Conservation (phyloP, 192 early-diverging fungal species). For the Radiomyces spectabilis region DNA sequence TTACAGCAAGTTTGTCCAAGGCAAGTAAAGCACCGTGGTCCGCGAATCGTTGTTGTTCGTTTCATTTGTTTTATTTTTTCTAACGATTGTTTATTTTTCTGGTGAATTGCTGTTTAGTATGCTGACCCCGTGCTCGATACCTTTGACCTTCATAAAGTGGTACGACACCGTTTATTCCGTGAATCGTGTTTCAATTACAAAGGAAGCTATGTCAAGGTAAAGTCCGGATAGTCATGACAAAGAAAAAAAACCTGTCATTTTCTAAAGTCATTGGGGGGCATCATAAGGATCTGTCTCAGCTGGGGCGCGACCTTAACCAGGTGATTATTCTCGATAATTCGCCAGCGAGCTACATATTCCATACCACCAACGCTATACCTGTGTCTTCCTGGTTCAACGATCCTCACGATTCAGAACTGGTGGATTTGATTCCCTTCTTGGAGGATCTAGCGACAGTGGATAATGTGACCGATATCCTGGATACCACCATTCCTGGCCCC, state of each 20-base stretch:
- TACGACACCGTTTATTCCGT: conserved; percentile 92
- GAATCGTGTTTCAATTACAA: conserved; percentile 93
- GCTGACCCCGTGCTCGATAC: conserved; percentile 97
- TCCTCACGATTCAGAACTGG: conserved; percentile 89
- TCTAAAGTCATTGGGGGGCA: too few species aligned
- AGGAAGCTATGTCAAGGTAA: conserved; percentile 93
- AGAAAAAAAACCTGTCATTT: not conserved
- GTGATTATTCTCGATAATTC: conserved; percentile 96
- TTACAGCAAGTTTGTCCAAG: conserved; percentile 91
- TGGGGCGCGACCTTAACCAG: conserved; percentile 78
- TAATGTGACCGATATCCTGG: conserved; percentile 79
- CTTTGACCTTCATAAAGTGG: conserved; percentile 75
- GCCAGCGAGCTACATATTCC: conserved; percentile 93
- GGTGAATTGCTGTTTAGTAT: conserved; percentile 51
- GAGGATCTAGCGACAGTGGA: conserved; percentile 85
- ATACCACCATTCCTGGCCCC: conserved; percentile 29
- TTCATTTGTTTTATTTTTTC: not conserved
- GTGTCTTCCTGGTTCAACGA: conserved; percentile 97
- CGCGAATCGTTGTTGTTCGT: not conserved
- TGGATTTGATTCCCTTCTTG: conserved; percentile 91
- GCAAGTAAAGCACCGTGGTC: conserved; percentile 19
- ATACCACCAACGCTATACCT: conserved; percentile 92
- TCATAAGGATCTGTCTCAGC: conserved; percentile 83
- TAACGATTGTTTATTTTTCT: not conserved
- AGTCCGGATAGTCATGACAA: too few species aligned